Conservation (phyloP, 164 flowering plant genomes). For the Umbellularia californica region DNA sequence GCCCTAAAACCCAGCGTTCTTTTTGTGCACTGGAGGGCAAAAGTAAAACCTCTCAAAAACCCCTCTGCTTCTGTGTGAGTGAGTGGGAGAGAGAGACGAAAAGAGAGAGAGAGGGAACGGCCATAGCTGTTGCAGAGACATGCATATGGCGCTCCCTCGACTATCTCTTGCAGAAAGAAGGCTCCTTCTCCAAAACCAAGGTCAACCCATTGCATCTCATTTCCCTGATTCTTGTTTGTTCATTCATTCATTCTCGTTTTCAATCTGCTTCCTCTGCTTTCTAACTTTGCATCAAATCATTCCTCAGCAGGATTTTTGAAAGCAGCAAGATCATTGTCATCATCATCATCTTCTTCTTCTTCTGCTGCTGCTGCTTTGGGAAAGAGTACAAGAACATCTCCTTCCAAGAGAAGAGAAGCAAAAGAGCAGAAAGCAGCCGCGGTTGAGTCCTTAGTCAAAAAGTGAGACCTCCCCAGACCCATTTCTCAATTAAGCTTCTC, state of each 20-base stretch:
- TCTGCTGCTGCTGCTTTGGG: background rate
- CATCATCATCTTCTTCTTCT: background rate
- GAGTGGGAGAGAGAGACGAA: too few species aligned
- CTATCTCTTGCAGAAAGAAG: slow-evolving; percentile 13
- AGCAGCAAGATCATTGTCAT: slow-evolving; percentile 4
- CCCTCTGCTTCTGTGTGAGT: background rate
- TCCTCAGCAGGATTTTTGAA: slow-evolving; percentile 9
- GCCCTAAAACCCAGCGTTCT: background rate
- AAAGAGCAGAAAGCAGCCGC: slow-evolving; percentile 8
- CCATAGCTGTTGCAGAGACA: too few species aligned
- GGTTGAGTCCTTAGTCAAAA: slow-evolving; percentile 8
- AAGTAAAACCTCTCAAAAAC: background rate
- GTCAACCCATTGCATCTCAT: slow-evolving; percentile 8
- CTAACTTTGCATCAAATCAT: background rate
- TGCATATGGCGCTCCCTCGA: slow-evolving; percentile 23
- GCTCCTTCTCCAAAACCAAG: slow-evolving; percentile 10
- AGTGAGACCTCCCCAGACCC: slow-evolving; percentile 10
- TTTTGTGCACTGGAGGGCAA: background rate
- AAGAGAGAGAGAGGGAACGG: too few species aligned
- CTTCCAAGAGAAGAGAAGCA: slow-evolving; percentile 13
- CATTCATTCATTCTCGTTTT: background rate
- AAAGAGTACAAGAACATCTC: slow-evolving; percentile 1
- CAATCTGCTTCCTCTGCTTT: background rate
- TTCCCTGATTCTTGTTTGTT: background rate
- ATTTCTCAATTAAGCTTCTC: background rate